These are phyloP conservation scores for Sclerotinia glacialis DNA, from an alignment of 2,329 filamentous ascomycete genomes.

Conservation along the genomic window DNA sequence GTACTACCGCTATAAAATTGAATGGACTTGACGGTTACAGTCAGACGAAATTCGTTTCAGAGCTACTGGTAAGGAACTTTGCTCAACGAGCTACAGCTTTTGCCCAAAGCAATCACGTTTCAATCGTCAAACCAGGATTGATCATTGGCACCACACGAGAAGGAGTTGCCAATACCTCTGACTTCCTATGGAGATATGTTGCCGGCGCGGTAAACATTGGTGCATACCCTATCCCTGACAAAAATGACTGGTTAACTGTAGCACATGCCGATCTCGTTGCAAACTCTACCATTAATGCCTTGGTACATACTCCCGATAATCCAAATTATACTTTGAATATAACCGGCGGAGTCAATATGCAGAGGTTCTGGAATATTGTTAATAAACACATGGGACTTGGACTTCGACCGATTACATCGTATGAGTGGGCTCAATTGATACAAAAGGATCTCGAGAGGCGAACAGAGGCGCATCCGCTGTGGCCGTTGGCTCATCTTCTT, in stretches of 20 bases:
- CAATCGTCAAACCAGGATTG: conserved; percentile 29
- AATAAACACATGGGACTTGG: background rate
- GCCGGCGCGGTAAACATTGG: conserved; percentile 24
- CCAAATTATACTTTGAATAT: background rate
- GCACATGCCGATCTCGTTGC: conserved; percentile 12
- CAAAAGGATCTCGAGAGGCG: conserved; percentile 2
- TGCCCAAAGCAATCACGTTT: conserved; percentile 11
- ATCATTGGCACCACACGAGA: conserved; percentile 29
- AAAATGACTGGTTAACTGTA: conserved; percentile 15
- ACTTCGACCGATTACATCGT: background rate
- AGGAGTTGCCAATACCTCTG: conserved; percentile 31
- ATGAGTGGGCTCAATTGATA: background rate
- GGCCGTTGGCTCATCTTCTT: conserved; percentile 15
- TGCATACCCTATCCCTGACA: conserved; percentile 12
- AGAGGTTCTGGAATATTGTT: conserved; percentile 4
- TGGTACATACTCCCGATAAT: background rate
- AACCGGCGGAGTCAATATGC: background rate
- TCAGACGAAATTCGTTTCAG: conserved; percentile 76
- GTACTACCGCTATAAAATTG: background rate
- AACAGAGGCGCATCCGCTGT: conserved; percentile 8
- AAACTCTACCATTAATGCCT: background rate
- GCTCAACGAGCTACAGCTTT: conserved; percentile 7
- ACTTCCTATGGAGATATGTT: conserved; percentile 34
- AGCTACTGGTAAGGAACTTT: conserved; percentile 52
- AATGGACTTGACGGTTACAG: conserved; percentile 68